phyloP scores from a whole-genome alignment of 805 yeast species.

The Nakazawaea pomicola region DNA sequence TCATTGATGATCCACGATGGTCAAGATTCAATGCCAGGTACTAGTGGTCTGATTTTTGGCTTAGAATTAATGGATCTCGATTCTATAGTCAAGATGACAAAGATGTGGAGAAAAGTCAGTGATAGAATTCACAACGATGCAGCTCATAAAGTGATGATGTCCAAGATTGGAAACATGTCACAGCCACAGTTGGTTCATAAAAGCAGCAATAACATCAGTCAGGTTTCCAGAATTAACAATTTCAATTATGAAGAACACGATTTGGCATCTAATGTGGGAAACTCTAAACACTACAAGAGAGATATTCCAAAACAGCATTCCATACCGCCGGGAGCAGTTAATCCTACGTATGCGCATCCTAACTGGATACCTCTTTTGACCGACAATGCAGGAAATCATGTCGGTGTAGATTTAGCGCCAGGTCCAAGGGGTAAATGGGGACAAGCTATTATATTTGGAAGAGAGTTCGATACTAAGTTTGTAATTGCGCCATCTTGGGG shows the following conservation, averaged over 20 bases:
- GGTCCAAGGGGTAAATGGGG: slow-evolving; percentile 72
- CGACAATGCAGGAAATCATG: slow-evolving; percentile 82
- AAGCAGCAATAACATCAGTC: slow-evolving; percentile 9
- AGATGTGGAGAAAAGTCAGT: slow-evolving; percentile 74
- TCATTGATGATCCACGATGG: slow-evolving; percentile 80
- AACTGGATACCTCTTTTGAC: slow-evolving; percentile 88
- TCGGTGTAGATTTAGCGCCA: slow-evolving; percentile 81
- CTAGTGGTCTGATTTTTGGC: slow-evolving; percentile 74
- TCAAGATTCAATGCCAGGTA: slow-evolving; percentile 66
- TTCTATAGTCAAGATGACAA: slow-evolving; percentile 71
- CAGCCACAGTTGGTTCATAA: slow-evolving; percentile 19
- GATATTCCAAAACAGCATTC: slow-evolving; percentile 50
- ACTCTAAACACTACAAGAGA: slow-evolving; percentile 27
- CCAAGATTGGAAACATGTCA: slow-evolving; percentile 11
- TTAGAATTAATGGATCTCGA: slow-evolving; percentile 72
- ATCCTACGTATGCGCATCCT: slow-evolving; percentile 70
- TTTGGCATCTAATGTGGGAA: not conserved
- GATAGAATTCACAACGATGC: slow-evolving; percentile 29
- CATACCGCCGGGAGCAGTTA: slow-evolving; percentile 68
- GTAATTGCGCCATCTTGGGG: slow-evolving; percentile 86
- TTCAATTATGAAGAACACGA: not conserved
- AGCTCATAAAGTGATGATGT: slow-evolving; percentile 15
- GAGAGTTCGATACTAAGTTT: slow-evolving; percentile 85
- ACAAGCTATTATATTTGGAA: slow-evolving; percentile 84
- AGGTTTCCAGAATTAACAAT: slow-evolving; percentile 6